A percentile compares a stretch with the other conserved stretches of the same genome.
phyloP scores from a whole-genome alignment of 768 basidiomycete species.

The Macrocybe gigantea region DNA sequence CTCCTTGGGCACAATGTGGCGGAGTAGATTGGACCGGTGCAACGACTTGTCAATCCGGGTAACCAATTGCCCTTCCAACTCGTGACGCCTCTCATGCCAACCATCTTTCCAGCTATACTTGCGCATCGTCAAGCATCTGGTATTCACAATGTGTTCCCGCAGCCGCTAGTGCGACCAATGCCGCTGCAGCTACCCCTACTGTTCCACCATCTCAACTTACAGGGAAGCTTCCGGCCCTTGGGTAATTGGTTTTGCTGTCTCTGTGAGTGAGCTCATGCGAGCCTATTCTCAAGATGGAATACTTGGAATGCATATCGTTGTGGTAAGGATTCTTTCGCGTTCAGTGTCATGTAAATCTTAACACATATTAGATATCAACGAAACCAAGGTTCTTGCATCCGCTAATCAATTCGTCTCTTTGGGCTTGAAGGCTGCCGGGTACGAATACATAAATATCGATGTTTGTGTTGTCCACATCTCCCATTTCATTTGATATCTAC shows the following conservation, averaged over 20 bases:
- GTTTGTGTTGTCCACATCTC: slow-evolving; percentile 18
- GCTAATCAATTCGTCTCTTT: slow-evolving; percentile 40
- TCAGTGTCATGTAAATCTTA: background rate
- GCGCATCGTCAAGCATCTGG: slow-evolving; percentile 24
- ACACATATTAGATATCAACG: slow-evolving; percentile 31
- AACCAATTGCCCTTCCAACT: background rate
- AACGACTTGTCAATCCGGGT: slow-evolving; percentile 26
- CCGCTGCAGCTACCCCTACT: slow-evolving; percentile 31
- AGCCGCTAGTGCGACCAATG: slow-evolving; percentile 17
- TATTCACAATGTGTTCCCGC: slow-evolving; percentile 29
- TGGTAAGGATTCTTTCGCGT: slow-evolving; percentile 14
- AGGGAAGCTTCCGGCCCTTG: slow-evolving; percentile 42
- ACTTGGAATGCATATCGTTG: slow-evolving; percentile 47
- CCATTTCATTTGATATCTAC: background rate
- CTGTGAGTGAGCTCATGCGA: background rate
- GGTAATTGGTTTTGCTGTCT: slow-evolving; percentile 18
- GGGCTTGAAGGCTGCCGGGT: slow-evolving; percentile 42
- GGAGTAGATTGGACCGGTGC: slow-evolving; percentile 27
- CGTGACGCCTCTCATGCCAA: background rate
- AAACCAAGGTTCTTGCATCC: slow-evolving; percentile 37
- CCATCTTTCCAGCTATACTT: slow-evolving; percentile 21
- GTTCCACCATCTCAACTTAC: slow-evolving; percentile 31
- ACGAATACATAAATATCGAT: slow-evolving; percentile 48
- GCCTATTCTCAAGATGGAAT: slow-evolving; percentile 35
- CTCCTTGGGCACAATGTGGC: slow-evolving; percentile 25